A percentile compares a stretch with the other conserved stretches of the same genome.
Conservation (phyloP, 768 basidiomycete genomes). For the Daedaleopsis sinensis region DNA sequence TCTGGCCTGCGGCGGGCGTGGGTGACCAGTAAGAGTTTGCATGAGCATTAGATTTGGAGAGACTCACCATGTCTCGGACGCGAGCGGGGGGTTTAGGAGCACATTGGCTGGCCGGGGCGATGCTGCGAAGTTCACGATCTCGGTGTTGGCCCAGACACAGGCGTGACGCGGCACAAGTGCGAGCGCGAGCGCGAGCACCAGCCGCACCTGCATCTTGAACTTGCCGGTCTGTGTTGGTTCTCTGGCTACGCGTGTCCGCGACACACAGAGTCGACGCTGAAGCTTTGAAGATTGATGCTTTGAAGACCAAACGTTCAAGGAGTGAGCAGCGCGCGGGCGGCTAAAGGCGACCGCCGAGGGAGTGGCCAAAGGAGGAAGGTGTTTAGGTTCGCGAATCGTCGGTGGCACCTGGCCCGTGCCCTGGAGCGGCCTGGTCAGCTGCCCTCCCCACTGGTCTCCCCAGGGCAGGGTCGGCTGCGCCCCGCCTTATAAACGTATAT, state of each 20-base stretch:
- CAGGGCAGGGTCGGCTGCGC: not conserved
- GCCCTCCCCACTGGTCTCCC: not conserved
- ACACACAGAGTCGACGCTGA: too few species aligned
- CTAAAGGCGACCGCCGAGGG: not conserved
- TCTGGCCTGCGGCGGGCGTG: slow-evolving; percentile 17
- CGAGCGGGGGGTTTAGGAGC: slow-evolving; percentile 16
- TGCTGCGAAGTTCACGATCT: slow-evolving; percentile 61
- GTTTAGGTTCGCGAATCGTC: slow-evolving; percentile 19
- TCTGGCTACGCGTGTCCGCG: too few species aligned
- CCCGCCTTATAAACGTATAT: slow-evolving; percentile 17
- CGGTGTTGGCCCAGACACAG: slow-evolving; percentile 52
- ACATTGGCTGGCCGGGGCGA: slow-evolving; percentile 25
- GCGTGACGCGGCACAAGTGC: not conserved
- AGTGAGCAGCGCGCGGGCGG: not conserved
- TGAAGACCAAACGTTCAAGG: too few species aligned
- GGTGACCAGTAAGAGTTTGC: not conserved
- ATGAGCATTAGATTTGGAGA: too few species aligned
- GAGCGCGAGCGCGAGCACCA: not conserved
- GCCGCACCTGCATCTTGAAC: not conserved
- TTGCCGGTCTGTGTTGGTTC: too few species aligned
- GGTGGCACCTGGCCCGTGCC: slow-evolving; percentile 20
- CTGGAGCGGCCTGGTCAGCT: slow-evolving; percentile 22
- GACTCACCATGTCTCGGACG: slow-evolving; percentile 32
- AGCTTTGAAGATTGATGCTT: too few species aligned
- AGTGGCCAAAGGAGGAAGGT: slow-evolving; percentile 15